Conservation (phyloP, 2,329 filamentous ascomycete genomes). For the Monosporascus sp. region DNA sequence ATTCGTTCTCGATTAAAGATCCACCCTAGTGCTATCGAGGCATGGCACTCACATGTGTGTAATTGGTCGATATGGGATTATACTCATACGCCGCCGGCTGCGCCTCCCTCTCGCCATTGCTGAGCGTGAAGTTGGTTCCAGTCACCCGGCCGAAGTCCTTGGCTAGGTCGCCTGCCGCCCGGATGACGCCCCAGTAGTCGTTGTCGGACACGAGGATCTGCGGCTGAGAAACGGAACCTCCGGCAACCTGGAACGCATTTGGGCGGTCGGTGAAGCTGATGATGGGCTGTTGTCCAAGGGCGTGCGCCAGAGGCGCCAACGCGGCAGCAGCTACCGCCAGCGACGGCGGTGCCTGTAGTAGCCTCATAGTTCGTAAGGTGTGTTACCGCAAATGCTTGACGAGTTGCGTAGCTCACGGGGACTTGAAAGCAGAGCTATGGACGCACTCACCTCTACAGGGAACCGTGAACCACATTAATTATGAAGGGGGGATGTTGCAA, state of each 20-base stretch:
- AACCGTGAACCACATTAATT: background rate
- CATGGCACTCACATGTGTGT: constrained; percentile 35
- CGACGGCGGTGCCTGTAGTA: background rate
- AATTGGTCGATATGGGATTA: constrained; percentile 39
- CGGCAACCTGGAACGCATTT: constrained; percentile 20
- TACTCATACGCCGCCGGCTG: constrained; percentile 37
- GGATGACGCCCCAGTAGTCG: constrained; percentile 64
- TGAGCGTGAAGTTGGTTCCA: constrained; percentile 56
- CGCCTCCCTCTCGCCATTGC: constrained; percentile 38
- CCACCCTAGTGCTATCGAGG: background rate
- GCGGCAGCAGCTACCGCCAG: constrained; percentile 3
- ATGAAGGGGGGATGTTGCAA: background rate
- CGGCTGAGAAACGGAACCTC: constrained; percentile 18
- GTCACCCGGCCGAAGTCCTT: constrained; percentile 67
- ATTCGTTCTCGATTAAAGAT: background rate
- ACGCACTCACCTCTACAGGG: background rate
- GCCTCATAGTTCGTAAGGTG: background rate
- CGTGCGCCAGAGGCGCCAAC: constrained; percentile 7
- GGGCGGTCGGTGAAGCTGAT: constrained; percentile 18
- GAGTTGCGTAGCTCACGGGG: background rate
- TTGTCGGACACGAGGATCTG: constrained; percentile 49
- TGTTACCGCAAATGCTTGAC: background rate
- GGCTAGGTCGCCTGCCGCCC: constrained; percentile 62
- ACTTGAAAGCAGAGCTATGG: background rate
- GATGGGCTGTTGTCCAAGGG: constrained; percentile 24